These are phyloP conservation scores for Crotalaria pallida DNA, from an alignment of 306 rosid species.

Conservation along the genomic window DNA sequence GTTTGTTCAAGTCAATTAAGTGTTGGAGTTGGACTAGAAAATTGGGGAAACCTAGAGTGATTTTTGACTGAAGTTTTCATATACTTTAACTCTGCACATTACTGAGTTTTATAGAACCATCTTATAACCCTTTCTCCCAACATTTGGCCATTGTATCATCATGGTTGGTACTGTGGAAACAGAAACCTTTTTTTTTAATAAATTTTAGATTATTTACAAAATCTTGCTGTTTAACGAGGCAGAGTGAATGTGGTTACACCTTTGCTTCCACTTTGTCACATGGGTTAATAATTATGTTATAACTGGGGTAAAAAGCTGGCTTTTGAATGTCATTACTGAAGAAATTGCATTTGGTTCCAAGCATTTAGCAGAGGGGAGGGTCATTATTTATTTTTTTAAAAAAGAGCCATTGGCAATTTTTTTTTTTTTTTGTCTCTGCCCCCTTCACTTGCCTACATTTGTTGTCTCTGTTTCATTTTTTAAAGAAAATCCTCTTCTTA, in stretches of 20 bases:
- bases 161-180: no score
- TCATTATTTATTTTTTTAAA: no score
- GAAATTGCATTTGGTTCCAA: neutral
- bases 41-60: neutral
- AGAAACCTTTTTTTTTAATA: no score
- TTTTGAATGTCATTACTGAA: no score
- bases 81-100: neutral
- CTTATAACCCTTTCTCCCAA: no score
- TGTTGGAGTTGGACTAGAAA: no score
- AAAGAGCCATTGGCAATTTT: neutral
- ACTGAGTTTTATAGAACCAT: no score
- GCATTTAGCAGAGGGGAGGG: neutral
- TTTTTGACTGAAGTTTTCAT: neutral
- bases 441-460: neutral
- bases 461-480: neutral
- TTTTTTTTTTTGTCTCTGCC: neutral
- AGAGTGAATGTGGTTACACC: neutral
- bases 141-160: no score
- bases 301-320: neutral
- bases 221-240: no score
- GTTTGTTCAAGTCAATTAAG: no score
- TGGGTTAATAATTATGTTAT: neutral
- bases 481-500: neutral
- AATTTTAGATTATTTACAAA: no score
- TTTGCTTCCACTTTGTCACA: neutral